Evolutionary conservation across 768 basidiomycete species (phyloP).

Genomic region (Lactarius sanguifluus): DNA sequence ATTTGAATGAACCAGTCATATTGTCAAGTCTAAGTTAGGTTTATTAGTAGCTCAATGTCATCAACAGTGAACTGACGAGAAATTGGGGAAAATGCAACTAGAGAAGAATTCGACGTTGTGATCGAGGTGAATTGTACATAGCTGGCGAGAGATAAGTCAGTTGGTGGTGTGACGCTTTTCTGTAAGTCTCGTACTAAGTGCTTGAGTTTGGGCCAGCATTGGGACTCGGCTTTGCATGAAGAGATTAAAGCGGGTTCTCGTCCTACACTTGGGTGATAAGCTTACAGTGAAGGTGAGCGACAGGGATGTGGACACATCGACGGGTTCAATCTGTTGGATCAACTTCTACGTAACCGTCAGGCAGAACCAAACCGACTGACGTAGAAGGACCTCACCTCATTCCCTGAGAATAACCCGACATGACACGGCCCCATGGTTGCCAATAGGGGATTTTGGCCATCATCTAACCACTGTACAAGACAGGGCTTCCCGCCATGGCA

Average conservation of each 20-base stretch:
- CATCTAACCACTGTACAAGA: constrained; percentile 60
- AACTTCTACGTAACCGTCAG: constrained; percentile 43
- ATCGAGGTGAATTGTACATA: constrained; percentile 55
- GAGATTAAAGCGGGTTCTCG: constrained; percentile 5
- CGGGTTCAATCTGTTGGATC: constrained; percentile 54
- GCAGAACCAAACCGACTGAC: constrained; percentile 8
- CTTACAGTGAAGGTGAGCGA: constrained; percentile 60
- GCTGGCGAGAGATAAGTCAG: constrained; percentile 38
- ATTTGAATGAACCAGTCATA: constrained; percentile 60
- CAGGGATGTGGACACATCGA: constrained; percentile 49
- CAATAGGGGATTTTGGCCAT: constrained; percentile 54
- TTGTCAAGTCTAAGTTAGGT: constrained; percentile 44
- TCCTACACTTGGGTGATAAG: not conserved
- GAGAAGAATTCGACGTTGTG: constrained; percentile 34
- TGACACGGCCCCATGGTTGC: constrained; percentile 50
- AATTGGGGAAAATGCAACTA: constrained; percentile 52
- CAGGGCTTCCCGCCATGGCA: constrained; percentile 58
- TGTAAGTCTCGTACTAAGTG: constrained; percentile 45
- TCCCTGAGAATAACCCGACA: constrained; percentile 59
- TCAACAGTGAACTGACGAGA: constrained; percentile 44
- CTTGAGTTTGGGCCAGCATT: constrained; percentile 56
- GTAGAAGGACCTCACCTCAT: constrained; percentile 36
- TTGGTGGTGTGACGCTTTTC: not conserved
- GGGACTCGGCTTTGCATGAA: constrained; percentile 48
- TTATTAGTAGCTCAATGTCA: constrained; percentile 12